Percentiles rank a stretch among this genome's conserved stretches.
phyloP scores from a whole-genome alignment of 257 asterid species.

The Penstemon newberryi region DNA sequence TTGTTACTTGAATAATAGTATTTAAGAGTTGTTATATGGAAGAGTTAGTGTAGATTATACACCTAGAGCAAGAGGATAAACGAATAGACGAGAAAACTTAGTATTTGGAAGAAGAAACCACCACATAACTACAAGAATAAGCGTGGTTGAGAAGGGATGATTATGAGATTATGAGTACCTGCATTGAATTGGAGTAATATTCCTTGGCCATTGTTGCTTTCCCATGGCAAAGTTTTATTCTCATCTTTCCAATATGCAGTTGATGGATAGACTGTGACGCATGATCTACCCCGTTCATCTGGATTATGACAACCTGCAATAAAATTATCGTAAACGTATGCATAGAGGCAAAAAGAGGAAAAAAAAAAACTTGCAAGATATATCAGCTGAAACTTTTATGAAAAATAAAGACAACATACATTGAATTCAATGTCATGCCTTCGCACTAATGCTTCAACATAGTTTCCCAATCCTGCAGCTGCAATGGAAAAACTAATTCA shows the following conservation, averaged over 20 bases:
- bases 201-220: slow-evolving; percentile 72
- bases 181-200: slow-evolving; percentile 86
- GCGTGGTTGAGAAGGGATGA: background rate
- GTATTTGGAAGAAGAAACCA: background rate
- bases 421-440: slow-evolving; percentile 89
- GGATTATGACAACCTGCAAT: slow-evolving; percentile 72
- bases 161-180: slow-evolving; percentile 42
- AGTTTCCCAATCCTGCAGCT: slow-evolving; percentile 97
- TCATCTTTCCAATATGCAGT: slow-evolving; percentile 85
- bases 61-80: background rate
- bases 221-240: slow-evolving; percentile 79
- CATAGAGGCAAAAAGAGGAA: background rate
- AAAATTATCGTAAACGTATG: slow-evolving; percentile 11
- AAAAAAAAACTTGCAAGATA: background rate
- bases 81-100: background rate
- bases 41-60: background rate
- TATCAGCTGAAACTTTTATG: background rate
- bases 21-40: background rate
- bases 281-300: slow-evolving; percentile 73
- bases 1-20: background rate
- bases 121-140: background rate
- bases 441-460: slow-evolving; percentile 92
- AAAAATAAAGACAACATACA: slow-evolving; percentile 42
- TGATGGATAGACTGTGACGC: slow-evolving; percentile 66
- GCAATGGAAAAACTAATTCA: slow-evolving; percentile 33